Base-by-base conservation (phyloP, 2,329 filamentous ascomycete genomes). In the Aspergillus sp. region DNA sequence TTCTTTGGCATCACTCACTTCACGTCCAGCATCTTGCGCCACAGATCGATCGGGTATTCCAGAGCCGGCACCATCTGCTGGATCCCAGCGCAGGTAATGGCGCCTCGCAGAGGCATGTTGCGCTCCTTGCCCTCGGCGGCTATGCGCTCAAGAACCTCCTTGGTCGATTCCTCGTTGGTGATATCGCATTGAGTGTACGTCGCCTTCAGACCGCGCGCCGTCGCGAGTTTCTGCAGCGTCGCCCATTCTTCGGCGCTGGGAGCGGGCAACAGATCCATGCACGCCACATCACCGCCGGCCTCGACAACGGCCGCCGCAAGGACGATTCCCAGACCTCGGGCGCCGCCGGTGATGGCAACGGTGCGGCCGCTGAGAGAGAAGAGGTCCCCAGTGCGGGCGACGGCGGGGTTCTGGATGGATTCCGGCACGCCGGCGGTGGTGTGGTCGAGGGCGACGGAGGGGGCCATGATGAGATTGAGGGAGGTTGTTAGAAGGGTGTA, bases 301-400 rank as follows among this genome's bases (percentile, higher is more conserved):
- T 81, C 79, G 43, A 78, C 61, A 3, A 81, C 70, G 2, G 78
- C 80, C 23, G 69, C 68, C 4, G 79, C 75, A 13, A 82, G 70
- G 16, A 74, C 76, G 38, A 81, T 76, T 13, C 80, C 80, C 1
- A 82, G 68, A 13, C 80, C 79, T 14, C 78, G 75, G 7, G 73
- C 78, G 40, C 76, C 80, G 5, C 80, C 79, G 1, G 80, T 82
- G 40, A 82, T 78, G 7, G 65, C 64, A 42, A 66, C 60, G 10
- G 68, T 71, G 55, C 69, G 71, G 40, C 70, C 70, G 40, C 68
- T 64, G 9, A 81, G 74, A 4, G 78, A 78, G 60, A 81, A 79
- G 31, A 78, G 71, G 31, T 60, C 50, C 62, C 64, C 55, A 11
- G 60, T 56, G 32, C 57, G 38, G 2, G 60, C 58, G 34, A 59